These are phyloP conservation scores for Lupinus albus DNA, from an alignment of 306 rosid species.

Conservation along the genomic window DNA sequence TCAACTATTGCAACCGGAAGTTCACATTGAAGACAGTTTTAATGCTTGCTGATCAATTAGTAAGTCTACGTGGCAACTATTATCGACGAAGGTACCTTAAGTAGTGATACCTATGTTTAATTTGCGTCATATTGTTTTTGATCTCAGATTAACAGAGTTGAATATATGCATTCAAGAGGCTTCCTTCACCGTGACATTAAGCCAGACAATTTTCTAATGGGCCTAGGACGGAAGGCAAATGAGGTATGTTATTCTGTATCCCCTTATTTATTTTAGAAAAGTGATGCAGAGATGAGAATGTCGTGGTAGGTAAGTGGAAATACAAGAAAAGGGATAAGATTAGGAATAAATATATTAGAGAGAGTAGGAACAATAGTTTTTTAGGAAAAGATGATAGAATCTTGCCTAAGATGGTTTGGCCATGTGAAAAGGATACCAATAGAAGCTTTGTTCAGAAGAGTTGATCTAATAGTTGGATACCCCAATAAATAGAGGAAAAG, in stretches of 20 bases:
- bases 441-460: background rate
- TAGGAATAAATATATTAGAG: background rate
- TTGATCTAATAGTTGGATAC: background rate
- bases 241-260: conserved; percentile 57
- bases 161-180: conserved; percentile 98
- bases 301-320: background rate
- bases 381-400: background rate
- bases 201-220: conserved; percentile 99
- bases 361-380: background rate
- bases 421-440: conserved; percentile 10
- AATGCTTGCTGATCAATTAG: conserved; percentile 99
- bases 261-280: conserved; percentile 16
- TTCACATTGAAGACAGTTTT: conserved; percentile 85
- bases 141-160: conserved; percentile 94
- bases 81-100: conserved; percentile 31
- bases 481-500: background rate
- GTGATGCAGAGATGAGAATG: conserved; percentile 6
- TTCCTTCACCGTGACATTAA: conserved; percentile 99
- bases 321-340: background rate
- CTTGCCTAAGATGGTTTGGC: background rate
- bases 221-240: conserved; percentile 96
- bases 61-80: conserved; percentile 47
- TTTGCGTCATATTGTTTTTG: conserved; percentile 23
- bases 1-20: conserved; percentile 93
- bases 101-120: conserved; percentile 17